A percentile compares a stretch with the other conserved stretches of the same genome.
Conservation (phyloP, 2,329 filamentous ascomycete species). For the Pseudogymnoascus sp. region DNA sequence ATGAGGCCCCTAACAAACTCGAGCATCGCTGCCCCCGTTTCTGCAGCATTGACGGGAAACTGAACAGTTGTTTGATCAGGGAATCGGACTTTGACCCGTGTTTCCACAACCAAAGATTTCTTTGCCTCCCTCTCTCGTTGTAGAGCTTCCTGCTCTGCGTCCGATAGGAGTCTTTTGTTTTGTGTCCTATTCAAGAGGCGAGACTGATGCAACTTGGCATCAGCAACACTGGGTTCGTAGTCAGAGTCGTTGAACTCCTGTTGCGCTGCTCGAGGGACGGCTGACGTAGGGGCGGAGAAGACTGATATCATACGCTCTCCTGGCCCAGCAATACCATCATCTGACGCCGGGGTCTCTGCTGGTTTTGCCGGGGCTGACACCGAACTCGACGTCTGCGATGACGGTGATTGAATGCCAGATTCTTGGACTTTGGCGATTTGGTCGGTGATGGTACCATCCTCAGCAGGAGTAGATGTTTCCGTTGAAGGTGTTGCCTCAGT, state of each 20-base stretch:
- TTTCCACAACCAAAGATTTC: constrained; percentile 56
- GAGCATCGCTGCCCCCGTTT: constrained; percentile 67
- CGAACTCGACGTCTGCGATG: constrained; percentile 8
- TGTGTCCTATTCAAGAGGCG: constrained; percentile 46
- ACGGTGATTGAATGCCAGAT: constrained; percentile 1
- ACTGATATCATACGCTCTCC: constrained; percentile 52
- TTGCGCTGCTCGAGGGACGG: constrained; percentile 67
- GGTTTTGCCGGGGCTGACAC: constrained; percentile 4
- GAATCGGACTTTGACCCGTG: constrained; percentile 75
- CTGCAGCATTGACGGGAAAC: constrained; percentile 57
- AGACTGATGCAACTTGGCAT: constrained; percentile 67
- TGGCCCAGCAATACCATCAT: constrained; percentile 22
- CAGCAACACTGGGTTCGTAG: constrained; percentile 67
- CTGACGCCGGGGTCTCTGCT: constrained; percentile 12
- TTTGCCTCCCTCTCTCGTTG: constrained; percentile 57
- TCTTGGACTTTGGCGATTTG: constrained; percentile 10
- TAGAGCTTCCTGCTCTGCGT: constrained; percentile 63
- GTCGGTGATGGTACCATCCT: constrained; percentile 16
- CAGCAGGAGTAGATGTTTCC: constrained; percentile 13
- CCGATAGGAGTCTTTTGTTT: constrained; percentile 73
- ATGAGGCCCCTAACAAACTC: constrained; percentile 66
- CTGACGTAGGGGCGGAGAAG: constrained; percentile 67
- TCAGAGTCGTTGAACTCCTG: constrained; percentile 61
- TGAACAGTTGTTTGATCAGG: constrained; percentile 77
- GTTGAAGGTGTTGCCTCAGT: constrained; percentile 8